Evolutionary conservation across 148 eudicot species (phyloP), one percentile per base, ranked within the genome.

Genomic region (Vaccinium corymbosum): DNA sequence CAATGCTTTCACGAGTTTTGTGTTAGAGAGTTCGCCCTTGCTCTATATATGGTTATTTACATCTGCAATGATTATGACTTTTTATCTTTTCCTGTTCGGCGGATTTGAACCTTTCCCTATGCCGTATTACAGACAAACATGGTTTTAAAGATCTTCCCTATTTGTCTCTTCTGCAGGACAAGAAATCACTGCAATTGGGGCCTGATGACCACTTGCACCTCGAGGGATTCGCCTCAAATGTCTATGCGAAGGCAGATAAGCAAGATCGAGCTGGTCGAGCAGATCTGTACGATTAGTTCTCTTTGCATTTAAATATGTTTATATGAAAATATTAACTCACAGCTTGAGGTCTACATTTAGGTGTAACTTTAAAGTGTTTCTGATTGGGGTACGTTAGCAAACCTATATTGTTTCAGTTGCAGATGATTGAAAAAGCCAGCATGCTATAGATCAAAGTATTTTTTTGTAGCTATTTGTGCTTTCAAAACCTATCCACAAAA

Each of bases 181-280:
- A 91, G 85, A 94, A 91, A 88, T 89, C 98, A 22, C 82, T 95
- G 87, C 87, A 83, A 53, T 86, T 93, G 89, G 89, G 91, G 46
- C 89, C 98, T 82, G 98, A 95, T 87, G 98, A 95, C 80, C 89
- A 91, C 55, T 88, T 94, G 78, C 94, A 95, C 83, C 70, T 95
- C 53, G 96, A 94, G 88, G 98, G 98, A 59, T 95, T 95, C 89
- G 93, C 98, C 48, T 88, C 88, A 85, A 94, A 90, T 79, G 97
- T 94, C 53, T 95, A 94, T 83, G 87, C 92, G 1, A 96, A 93
- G 89, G 98, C 98, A 80, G 98, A 96, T 89, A 96, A 96, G 91
- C 98, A 96, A 90, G 98, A 96, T 87, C 89, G 98, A 70, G 98
- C 97, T 38, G 98, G 98, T n/a, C 92, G 94, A 86, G 93, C 97